Base-by-base conservation (phyloP, 164 flowering plant species). In the Brasenia schreberi region DNA sequence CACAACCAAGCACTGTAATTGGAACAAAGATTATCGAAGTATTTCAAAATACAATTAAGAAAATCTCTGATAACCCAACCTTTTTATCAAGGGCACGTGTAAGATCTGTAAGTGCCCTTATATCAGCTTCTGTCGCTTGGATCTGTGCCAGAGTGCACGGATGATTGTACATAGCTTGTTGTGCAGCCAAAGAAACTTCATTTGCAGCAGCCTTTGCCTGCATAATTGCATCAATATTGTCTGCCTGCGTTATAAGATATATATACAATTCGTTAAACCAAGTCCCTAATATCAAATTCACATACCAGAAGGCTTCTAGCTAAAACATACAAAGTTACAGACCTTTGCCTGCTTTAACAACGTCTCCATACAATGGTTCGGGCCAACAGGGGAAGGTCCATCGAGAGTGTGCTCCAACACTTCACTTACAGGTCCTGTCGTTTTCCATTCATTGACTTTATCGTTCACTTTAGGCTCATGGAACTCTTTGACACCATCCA, bases 81-180 rank as follows among this genome's bases (percentile, higher is more conserved):
- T 86, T 86, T 75, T 81, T 83, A 71, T 83, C 87, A 75, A 86
- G 82, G 68, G 81, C 85, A 71, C 85, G 84, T 65, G 79, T 73
- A 65, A 86, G 67, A 64, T 83, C 83, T 63, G 81, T 77, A 62
- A 86, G 77, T 72, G 87, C 85, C 68, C 74, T 82, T 59, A 81
- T 75, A 77, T 86, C 91, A 74, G 91, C 87, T 69, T 86, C 87
- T 76, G 80, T 83, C 43, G 86, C 78, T 71, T 81, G 89, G 66
- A 78, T 73, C 68, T 81, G 86, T 33, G 82, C 81, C 44, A 73
- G 65, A 65, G 77, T 63, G 66, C 67, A 74, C 18, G 85, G 81
- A 61, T 79, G 86, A 69, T 71, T 73, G 68, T 73, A 65, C 64
- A 75, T 44, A 7, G 75, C 79, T 70, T 78, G 83, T 49, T 74